Evolutionary conservation across 2,329 filamentous ascomycete species (phyloP).

Genomic region (Dryadomyces sulphureus): DNA sequence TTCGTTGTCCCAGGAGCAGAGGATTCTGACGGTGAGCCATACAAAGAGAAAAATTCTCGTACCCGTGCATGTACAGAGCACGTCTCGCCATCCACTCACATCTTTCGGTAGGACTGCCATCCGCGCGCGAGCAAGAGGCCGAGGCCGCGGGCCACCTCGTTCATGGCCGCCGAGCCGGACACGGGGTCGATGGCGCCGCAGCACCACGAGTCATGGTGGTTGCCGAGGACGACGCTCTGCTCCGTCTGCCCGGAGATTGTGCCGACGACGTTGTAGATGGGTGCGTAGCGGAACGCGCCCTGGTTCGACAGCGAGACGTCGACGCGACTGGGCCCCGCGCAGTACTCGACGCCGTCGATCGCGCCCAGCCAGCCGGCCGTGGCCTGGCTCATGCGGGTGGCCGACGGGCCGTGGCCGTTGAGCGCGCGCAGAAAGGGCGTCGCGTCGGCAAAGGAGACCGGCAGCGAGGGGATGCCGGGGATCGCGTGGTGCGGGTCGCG

Average conservation of each 20-base stretch:
- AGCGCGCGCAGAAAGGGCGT: slow-evolving; percentile 5
- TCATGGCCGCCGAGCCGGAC: slow-evolving; percentile 61
- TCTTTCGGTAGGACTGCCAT: slow-evolving; percentile 64
- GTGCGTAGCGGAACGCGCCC: background rate
- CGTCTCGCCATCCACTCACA: background rate
- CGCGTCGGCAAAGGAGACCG: slow-evolving; percentile 9
- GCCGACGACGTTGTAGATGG: background rate
- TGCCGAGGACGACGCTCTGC: background rate
- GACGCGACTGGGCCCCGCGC: background rate
- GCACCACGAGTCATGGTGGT: background rate
- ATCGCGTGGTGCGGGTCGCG: slow-evolving; percentile 1
- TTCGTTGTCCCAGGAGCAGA: slow-evolving; percentile 45
- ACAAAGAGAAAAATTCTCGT: background rate
- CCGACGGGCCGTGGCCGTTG: background rate
- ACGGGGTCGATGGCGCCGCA: slow-evolving; percentile 36
- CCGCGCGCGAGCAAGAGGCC: slow-evolving; percentile 54
- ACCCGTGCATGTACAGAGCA: background rate
- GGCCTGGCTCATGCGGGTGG: background rate
- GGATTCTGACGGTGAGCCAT: background rate
- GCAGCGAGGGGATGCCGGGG: slow-evolving; percentile 1
- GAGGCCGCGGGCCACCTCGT: slow-evolving; percentile 61
- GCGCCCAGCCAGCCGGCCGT: background rate
- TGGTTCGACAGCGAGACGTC: background rate
- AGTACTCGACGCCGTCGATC: background rate
- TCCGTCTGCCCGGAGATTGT: background rate